Evolutionary conservation across 164 flowering plant species (phyloP), one percentile per base, ranked within the genome.

Genomic region (Chimonanthus salicifolius): DNA sequence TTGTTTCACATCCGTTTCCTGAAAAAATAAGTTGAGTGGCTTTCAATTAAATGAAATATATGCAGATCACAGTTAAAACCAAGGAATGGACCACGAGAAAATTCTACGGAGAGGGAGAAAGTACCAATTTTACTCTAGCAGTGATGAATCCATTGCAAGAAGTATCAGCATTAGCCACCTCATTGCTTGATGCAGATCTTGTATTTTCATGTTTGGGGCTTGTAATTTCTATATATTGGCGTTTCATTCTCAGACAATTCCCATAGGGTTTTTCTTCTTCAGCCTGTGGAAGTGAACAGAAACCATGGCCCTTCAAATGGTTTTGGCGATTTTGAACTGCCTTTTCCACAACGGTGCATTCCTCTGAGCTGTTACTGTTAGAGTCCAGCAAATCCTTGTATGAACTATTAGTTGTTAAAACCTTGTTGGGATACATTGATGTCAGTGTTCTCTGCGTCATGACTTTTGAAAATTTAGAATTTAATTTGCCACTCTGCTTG

Each of bases 1-100:
- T 82, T 90, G 95, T 82, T 80, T 89, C 73, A 84, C 86, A 78
- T 96, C 99, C 88, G 87, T 87, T 86, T 88, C 99, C 99, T 96
- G 82, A 44, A 58, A 58, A 66, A 74, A 44, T 64, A 68, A 60
- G 58, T n/a, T 13, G 60, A 13, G n/a, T 11, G 4, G 60, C 60
- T 54, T 54, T n/a, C 60, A 54, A 13, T 54, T 54, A 54, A 3
- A 54, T 13, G 60, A 54, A n/a, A 15, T n/a, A 11, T 2, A 2
- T 15, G n/a, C 15, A 54, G 16, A 54, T 1, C 60, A 63, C 43
- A 63, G 6, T 45, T 66, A 48, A 8, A 15, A 66, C 16, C 44
- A 13, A 66, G 48, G 7, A 11, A 43, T 33, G 11, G 11, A 33
- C 15, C 11, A 44, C 15, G 11, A 45, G 15, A 65, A 65, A 65